Evolutionary conservation across 1,284 basidiomycete species (phyloP), one percentile per base, ranked within the genome.

Genomic region (Boletus sp.): DNA sequence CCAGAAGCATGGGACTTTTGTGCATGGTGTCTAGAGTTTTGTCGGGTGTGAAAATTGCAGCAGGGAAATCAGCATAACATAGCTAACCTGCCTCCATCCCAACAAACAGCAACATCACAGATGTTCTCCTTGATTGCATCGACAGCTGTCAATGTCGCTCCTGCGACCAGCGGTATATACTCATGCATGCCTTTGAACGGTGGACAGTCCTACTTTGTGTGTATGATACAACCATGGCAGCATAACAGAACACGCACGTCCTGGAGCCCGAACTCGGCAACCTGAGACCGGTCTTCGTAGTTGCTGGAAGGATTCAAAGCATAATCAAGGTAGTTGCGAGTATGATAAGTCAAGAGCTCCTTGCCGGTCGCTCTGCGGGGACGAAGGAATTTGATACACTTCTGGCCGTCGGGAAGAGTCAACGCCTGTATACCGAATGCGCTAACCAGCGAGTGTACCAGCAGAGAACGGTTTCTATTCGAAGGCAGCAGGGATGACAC

Each of bases 51-150:
- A 52, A 44, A 34, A 37, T 5, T 35, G 16, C 5, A 7, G 22
- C 10, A 8, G n/a, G 3, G 4, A 38, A 23, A 36, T 26, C 2
- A 33, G 19, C 3, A 44, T n/a, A 38, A 48, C 13, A 13, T 2
- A 17, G 50, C 72, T 57, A 62, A 83, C 77, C 88, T 78, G 39
- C 91, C 89, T 8, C 90, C 89, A 54, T 90, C 88, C 89, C 90
- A 96, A 57, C 79, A 83, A 27, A 97, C 81, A 0, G 84, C 80
- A 10, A 88, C 70, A 29, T 87, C 77, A 2, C 77, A 74, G 2
- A 68, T 47, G n/a, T 72, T 72, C 2, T 76, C 66, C 8, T 75
- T 72, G 5, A 96, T 71, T 2, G 77, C 70, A 8, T 78, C 74
- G 4, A 82, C 86, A 0, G 88, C 91, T 3, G 81, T 81, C 17